Conservation (phyloP, 1,284 basidiomycete species). For the Boletus mariae region DNA sequence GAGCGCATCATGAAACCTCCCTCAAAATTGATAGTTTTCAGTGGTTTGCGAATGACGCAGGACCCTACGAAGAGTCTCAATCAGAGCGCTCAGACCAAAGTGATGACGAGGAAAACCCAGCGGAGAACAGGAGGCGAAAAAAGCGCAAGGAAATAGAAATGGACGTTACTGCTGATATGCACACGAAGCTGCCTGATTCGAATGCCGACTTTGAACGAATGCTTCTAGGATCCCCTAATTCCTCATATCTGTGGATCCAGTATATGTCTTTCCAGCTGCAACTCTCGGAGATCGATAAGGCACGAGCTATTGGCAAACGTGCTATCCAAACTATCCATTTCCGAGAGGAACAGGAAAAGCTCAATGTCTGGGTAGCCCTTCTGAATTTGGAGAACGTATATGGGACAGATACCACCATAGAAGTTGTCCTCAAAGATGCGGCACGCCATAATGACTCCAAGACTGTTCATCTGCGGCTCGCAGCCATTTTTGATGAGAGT, state of each 20-base stretch:
- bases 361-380: conserved; percentile 97
- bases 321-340: conserved; percentile 90
- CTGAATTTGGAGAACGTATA: conserved; percentile 95
- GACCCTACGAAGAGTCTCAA: conserved; percentile 34
- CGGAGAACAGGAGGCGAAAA: conserved; percentile 60
- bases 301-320: conserved; percentile 81
- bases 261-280: conserved; percentile 99
- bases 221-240: conserved; percentile 94
- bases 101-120: conserved; percentile 45
- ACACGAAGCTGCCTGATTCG: conserved; percentile 83
- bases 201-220: conserved; percentile 93
- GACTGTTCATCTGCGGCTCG: conserved; percentile 81
- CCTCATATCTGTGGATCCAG: conserved; percentile 97
- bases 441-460: conserved; percentile 89
- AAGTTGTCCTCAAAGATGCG: conserved; percentile 86
- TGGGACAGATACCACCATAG: conserved; percentile 80
- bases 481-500: conserved; percentile 81
- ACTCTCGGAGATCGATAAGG: conserved; percentile 93
- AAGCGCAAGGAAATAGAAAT: conserved; percentile 70
- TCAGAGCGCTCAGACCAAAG: conserved; percentile 44
- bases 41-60: conserved; percentile 52
- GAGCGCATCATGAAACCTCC: conserved; percentile 24
- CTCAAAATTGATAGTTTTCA: conserved; percentile 67
- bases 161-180: conserved; percentile 84
- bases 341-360: conserved; percentile 93